Conservation (phyloP, 1,139 yeast species). For the Candida sanyaensis region DNA sequence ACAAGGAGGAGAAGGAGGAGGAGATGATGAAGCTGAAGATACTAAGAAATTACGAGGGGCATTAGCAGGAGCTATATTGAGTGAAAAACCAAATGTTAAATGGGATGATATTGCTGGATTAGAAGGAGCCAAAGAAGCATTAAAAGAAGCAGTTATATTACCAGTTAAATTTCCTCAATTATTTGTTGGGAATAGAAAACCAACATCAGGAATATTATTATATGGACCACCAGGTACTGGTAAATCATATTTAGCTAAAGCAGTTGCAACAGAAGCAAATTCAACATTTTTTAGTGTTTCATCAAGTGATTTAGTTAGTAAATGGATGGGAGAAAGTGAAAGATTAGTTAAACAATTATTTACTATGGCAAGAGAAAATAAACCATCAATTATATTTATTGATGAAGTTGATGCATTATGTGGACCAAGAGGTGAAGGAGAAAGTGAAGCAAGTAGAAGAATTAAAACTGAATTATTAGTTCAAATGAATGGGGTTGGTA, state of each 20-base stretch:
- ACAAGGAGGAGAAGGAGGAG: conserved; percentile 47
- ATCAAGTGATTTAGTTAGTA: conserved; percentile 90
- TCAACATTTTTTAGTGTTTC: conserved; percentile 95
- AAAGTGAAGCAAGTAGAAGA: conserved; percentile 93
- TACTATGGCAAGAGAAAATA: conserved; percentile 93
- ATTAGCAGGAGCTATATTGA: conserved; percentile 84
- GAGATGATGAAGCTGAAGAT: conserved; percentile 78
- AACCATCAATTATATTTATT: conserved; percentile 92
- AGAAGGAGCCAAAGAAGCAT: conserved; percentile 92
- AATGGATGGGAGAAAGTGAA: conserved; percentile 99
- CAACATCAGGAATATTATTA: conserved; percentile 85
- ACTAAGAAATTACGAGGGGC: conserved; percentile 90
- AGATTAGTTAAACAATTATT: conserved; percentile 92
- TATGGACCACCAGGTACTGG: conserved; percentile 99
- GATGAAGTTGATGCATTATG: conserved; percentile 98
- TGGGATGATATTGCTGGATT: conserved; percentile 98
- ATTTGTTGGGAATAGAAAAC: conserved; percentile 92
- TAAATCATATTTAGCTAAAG: conserved; percentile 94
- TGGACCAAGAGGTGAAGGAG: conserved; percentile 98
- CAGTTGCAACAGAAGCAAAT: conserved; percentile 98
- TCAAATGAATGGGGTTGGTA: conserved; percentile 99
- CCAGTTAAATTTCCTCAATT: conserved; percentile 78
- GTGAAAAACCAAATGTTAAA: conserved; percentile 89
- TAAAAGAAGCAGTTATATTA: conserved; percentile 91
- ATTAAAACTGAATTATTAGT: conserved; percentile 95